Evolutionary conservation across 208 protist genomes (phyloP), one percentile per base, ranked within the genome.

Genomic region (Wallacemonas sp.): DNA sequence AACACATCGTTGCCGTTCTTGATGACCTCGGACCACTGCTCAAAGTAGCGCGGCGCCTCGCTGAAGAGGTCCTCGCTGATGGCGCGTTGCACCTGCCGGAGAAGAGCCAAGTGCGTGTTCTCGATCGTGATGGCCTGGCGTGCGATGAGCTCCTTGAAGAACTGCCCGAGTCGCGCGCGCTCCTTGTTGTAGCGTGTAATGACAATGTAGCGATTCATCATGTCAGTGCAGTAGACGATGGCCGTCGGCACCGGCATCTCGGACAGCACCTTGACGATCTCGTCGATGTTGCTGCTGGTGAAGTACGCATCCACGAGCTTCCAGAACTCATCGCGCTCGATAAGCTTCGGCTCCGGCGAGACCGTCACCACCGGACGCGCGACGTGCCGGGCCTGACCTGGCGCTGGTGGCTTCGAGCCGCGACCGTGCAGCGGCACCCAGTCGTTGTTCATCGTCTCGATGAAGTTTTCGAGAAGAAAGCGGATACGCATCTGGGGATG

Each of bases 221-320:
- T 79, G 33, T 84, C 72, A 36, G 65, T 68, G 65, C 72, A 84
- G 67, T 93, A 93, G 21, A 47, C 72, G 33, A 81, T 57, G 36
- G 63, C 52, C 26, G 83, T 82, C 2, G 56, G 57, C 6, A 65
- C 23, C 2, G 70, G 85, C 23, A 93, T 80, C 21, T 73, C 23
- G 1, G 21, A 48, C 21, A 93, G 36, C 32, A 87, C 26, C 32
- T 52, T 34, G n/a, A 87, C 70, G 19, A 85, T 80, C 33, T 91
- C 83, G 38, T 90, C 81, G 3, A 79, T 55, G 21, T 54, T 74
- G 65, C 80, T 85, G 64, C 72, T 86, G 16, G 69, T 38, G 72
- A 91, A 93, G 71, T 83, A 96, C 64, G 87, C 78, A 55, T 96
- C 90, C 80, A 96, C 90, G 33, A 74, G 78, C 49, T 70, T 65